Evolutionary conservation across 1,284 basidiomycete species (phyloP).

Genomic region (Pyrrhoderma lamaoense): DNA sequence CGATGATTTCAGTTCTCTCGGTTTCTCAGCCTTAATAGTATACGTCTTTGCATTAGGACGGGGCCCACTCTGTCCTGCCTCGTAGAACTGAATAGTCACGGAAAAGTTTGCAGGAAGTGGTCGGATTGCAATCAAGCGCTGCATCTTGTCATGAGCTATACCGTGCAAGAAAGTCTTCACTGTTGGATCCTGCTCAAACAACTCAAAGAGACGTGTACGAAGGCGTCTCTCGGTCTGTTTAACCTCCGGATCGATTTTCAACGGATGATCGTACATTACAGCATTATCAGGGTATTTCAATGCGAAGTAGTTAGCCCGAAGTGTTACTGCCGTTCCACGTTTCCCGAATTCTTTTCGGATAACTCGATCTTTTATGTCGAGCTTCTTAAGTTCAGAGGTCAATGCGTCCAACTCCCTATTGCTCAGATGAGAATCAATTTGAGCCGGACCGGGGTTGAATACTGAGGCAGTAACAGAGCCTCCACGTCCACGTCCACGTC

Average conservation of each 20-base stretch:
- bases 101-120: conserved; percentile 50
- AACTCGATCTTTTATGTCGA: conserved; percentile 23
- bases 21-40: conserved; percentile 42
- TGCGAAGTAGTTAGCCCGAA: conserved; percentile 66
- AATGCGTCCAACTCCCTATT: conserved; percentile 5
- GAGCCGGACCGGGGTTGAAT: conserved; percentile 9
- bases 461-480: conserved; percentile 1
- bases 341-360: conserved; percentile 62
- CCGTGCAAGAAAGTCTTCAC: conserved; percentile 36
- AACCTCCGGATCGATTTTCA: conserved; percentile 47
- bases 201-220: conserved; percentile 44
- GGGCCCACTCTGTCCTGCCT: conserved; percentile 45
- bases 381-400: conserved; percentile 30
- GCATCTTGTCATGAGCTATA: conserved; percentile 57
- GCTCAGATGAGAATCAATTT: conserved; percentile 5
- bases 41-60: conserved; percentile 39
- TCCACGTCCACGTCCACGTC: conserved; percentile 8
- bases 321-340: conserved; percentile 39
- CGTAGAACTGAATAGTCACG: conserved; percentile 42
- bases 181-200: conserved; percentile 44
- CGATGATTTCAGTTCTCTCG: conserved; percentile 37
- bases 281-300: conserved; percentile 41
- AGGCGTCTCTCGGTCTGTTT: conserved; percentile 35
- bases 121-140: conserved; percentile 49
- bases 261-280: conserved; percentile 51